Conservation (phyloP, 441 rosid genomes). For the Kokia cookei region DNA sequence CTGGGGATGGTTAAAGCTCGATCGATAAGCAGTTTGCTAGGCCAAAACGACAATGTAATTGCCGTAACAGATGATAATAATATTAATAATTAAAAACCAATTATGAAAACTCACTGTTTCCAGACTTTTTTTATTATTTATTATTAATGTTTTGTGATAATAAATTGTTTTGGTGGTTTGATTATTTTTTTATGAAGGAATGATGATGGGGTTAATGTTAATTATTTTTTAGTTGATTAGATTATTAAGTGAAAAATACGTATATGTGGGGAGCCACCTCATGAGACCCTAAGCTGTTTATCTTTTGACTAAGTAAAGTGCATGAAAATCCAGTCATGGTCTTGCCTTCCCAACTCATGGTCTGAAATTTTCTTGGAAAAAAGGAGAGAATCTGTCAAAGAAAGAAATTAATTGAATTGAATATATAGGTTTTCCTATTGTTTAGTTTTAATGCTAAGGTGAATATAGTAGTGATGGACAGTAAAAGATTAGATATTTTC, state of each 20-base stretch:
- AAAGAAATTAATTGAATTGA: not conserved
- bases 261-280: not conserved
- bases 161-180: not conserved
- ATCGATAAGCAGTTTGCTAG: constrained; percentile 84
- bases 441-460: no score
- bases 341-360: not conserved
- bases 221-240: not conserved
- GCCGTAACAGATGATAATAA: constrained; percentile 9
- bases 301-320: constrained; percentile 13
- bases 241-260: not conserved
- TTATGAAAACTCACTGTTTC: constrained; percentile 2
- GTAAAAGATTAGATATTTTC: no score
- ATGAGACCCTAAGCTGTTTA: not conserved
- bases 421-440: no score
- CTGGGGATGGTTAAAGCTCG: constrained; percentile 91
- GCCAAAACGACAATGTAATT: constrained; percentile 31
- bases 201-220: constrained; percentile 1
- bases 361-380: not conserved
- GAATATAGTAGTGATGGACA: no score
- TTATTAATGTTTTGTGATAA: not conserved
- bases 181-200: not conserved
- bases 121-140: not conserved
- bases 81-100: no score
- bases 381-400: not conserved
- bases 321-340: not conserved